Percentiles rank a stretch among this genome's conserved stretches.
Conservation (phyloP, 1,284 basidiomycete species). For the Ceratobasidium theobromae region DNA sequence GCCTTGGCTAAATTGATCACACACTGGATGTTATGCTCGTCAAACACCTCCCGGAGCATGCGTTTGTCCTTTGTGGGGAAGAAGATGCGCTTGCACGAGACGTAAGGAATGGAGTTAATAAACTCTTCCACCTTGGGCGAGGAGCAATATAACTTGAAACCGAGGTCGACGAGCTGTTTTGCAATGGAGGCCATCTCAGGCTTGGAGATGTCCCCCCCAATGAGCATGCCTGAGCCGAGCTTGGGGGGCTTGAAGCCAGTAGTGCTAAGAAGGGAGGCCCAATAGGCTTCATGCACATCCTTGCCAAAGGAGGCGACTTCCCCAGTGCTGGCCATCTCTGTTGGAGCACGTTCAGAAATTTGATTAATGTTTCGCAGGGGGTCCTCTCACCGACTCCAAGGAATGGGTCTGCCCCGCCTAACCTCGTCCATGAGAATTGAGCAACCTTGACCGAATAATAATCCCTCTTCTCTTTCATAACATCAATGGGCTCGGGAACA, state of each 20-base stretch:
- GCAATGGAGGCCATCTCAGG: conserved; percentile 83
- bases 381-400: conserved; percentile 79
- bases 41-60: conserved; percentile 88
- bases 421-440: conserved; percentile 97
- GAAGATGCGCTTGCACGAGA: conserved; percentile 83
- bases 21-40: conserved; percentile 93
- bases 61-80: conserved; percentile 98
- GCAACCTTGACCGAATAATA: conserved; percentile 98
- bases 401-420: conserved; percentile 95
- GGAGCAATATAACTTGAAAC: conserved; percentile 92
- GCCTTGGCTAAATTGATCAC: conserved; percentile 92
- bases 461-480: conserved; percentile 88
- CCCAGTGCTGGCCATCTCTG: conserved; percentile 98
- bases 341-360: conserved; percentile 20
- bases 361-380: neutral
- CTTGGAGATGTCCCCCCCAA: conserved; percentile 82
- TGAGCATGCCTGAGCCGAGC: conserved; percentile 78
- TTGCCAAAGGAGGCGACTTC: conserved; percentile 98
- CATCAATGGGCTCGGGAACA: conserved; percentile 90
- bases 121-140: conserved; percentile 78
- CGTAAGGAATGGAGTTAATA: conserved; percentile 80
- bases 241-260: conserved; percentile 89
- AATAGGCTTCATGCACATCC: conserved; percentile 95
- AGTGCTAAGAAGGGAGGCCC: conserved; percentile 85
- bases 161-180: conserved; percentile 72